A percentile compares a stretch with the other conserved stretches of the same genome.
Evolutionary conservation across 805 yeast species (phyloP).

Genomic region (Myxozyma vanderwaltii): DNA sequence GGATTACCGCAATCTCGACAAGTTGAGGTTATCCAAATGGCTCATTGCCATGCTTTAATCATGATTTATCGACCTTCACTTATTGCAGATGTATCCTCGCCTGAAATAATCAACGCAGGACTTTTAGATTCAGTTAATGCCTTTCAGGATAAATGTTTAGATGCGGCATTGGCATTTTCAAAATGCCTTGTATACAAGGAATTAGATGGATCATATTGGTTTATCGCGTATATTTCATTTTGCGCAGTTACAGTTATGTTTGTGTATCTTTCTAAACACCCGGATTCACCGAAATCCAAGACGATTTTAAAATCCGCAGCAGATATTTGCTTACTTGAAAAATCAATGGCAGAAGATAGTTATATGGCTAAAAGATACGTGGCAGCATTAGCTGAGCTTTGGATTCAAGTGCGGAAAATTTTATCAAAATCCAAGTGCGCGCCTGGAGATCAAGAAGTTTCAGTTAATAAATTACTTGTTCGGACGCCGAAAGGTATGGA

Average conservation of each 20-base stretch:
- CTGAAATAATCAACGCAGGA: background rate
- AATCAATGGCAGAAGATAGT: constrained; percentile 9
- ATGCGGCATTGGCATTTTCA: constrained; percentile 20
- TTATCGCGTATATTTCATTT: constrained; percentile 22
- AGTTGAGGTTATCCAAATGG: constrained; percentile 15
- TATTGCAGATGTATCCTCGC: background rate
- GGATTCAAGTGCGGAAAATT: constrained; percentile 17
- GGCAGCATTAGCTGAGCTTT: constrained; percentile 20
- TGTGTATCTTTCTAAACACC: constrained; percentile 24
- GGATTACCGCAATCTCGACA: constrained; percentile 22
- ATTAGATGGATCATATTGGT: constrained; percentile 26
- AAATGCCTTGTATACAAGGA: background rate
- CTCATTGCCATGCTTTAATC: constrained; percentile 27
- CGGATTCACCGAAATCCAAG: background rate
- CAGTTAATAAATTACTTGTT: background rate
- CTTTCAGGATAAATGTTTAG: constrained; percentile 21
- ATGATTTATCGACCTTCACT: constrained; percentile 26
- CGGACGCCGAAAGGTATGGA: constrained; percentile 1
- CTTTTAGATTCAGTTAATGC: background rate
- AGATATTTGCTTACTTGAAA: constrained; percentile 21
- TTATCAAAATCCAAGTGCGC: background rate
- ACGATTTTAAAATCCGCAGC: constrained; percentile 10
- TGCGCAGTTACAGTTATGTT: constrained; percentile 30
- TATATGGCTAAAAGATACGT: constrained; percentile 23
- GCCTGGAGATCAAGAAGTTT: background rate